Evolutionary conservation across 2,329 filamentous ascomycete species (phyloP), one percentile per base, ranked within the genome.

Genomic region (Fusarium cicatricum): DNA sequence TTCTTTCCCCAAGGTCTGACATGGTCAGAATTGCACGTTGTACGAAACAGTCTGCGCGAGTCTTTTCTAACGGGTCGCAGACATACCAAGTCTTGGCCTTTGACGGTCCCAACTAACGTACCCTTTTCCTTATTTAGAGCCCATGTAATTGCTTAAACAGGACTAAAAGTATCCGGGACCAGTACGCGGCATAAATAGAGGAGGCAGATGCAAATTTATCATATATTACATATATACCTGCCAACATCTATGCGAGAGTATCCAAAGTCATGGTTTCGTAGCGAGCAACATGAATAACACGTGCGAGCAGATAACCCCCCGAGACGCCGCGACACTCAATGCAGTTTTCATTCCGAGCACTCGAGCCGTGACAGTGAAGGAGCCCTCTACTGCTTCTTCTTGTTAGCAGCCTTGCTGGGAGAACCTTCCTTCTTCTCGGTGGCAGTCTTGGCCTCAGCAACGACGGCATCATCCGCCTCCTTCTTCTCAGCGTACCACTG

Each of bases 401-500:
- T 76, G 43, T 63, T 68, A 31, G 61, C 54, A 33, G 70, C 65
- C 61, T 72, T 72, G 49, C 37, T 55, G 16, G 55, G 62, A 19
- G 60, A 48, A 19, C 65, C 71, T 65, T 75, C 72, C 67, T 76
- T 75, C 70, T 76, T 77, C 68, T 74, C 75, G 47, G 62, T 66
- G 17, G 60, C 49, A 19, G 70, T 61, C 59, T 71, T 71, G 49
- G 54, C 60, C 48, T 74, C 67, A 16, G 61, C 53, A 21, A 63
- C 73, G 72, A 86, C 84, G 51, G 84, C 82, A 75, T 97, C 93
- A 73, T 93, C 90, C 70, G 83, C 83, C 76, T 98, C 93, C 79
- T 96, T 96, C 72, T 91, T 85, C 83, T 98, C 93, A 21, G 95
- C 95, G 78, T 99, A 99, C 95, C 94, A 98, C 83, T 98, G 92